Conservation (phyloP, 805 yeast genomes). For the Maudiozyma barnettii region DNA sequence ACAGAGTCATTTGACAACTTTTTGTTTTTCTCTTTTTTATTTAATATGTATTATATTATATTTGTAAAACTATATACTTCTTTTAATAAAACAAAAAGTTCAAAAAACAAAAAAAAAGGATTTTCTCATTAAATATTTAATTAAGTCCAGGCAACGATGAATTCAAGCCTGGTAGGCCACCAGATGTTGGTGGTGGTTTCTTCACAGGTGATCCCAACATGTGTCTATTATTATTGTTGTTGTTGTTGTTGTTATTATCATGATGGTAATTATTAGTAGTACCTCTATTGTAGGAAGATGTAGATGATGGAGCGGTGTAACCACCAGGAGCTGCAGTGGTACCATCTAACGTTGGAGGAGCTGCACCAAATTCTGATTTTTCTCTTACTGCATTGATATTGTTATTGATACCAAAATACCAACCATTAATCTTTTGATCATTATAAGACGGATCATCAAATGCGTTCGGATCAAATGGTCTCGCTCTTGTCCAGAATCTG, state of each 20-base stretch:
- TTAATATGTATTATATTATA: too few relatives aligned
- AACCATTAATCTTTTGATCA: slow-evolving; percentile 47
- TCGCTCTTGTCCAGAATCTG: slow-evolving; percentile 87
- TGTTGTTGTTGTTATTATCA: neutral
- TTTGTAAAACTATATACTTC: too few relatives aligned
- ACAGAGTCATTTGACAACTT: too few relatives aligned
- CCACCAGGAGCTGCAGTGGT: neutral
- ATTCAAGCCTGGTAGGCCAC: neutral
- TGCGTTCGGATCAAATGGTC: slow-evolving; percentile 80
- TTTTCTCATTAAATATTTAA: neutral
- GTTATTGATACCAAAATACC: slow-evolving; percentile 40
- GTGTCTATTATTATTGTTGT: neutral
- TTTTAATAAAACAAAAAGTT: too few relatives aligned
- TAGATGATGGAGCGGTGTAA: neutral
- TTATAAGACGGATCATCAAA: slow-evolving; percentile 78
- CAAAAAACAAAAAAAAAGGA: neutral
- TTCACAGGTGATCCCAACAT: neutral
- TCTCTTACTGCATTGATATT: slow-evolving; percentile 29
- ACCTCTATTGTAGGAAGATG: neutral
- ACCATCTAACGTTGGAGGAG: slow-evolving; percentile 16
- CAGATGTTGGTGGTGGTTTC: neutral
- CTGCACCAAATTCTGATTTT: slow-evolving; percentile 28
- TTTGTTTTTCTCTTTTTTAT: too few relatives aligned
- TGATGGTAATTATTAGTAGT: neutral
- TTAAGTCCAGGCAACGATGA: slow-evolving; percentile 5